phyloP scores from a whole-genome alignment of 257 asterid species.

The Nemophila menziesii region DNA sequence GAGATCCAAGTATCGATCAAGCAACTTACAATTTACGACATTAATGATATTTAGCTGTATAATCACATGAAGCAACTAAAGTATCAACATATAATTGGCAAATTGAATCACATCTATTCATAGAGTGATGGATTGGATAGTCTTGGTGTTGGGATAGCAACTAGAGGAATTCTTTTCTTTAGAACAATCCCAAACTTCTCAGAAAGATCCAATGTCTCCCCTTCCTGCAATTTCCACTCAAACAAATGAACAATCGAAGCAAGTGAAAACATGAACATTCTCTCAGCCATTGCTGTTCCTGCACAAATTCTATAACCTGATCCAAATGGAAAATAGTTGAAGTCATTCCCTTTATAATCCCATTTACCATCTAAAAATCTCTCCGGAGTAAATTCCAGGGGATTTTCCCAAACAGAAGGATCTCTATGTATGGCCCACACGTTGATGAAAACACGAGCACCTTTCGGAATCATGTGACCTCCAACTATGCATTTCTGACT shows the following conservation, averaged over 20 bases:
- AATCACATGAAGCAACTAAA: too few species aligned
- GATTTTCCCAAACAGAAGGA: constrained; percentile 32
- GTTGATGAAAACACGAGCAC: constrained; percentile 17
- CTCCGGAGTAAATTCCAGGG: constrained; percentile 29
- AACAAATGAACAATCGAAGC: constrained; percentile 33
- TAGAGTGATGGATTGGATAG: constrained; percentile 1
- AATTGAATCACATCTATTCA: too few species aligned
- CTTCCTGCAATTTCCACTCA: constrained; percentile 27
- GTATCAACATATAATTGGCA: too few species aligned
- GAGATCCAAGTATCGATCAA: too few species aligned
- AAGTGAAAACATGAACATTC: constrained; percentile 18
- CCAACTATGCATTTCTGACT: constrained; percentile 12
- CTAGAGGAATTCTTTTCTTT: constrained; percentile 18
- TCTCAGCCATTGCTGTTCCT: constrained; percentile 30
- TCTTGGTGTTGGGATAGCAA: constrained; percentile 22
- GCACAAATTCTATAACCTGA: constrained; percentile 38
- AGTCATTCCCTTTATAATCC: constrained; percentile 25
- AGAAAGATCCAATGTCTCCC: constrained; percentile 15
- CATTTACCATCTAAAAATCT: constrained; percentile 22
- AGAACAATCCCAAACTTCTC: constrained; percentile 27
- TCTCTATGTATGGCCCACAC: constrained; percentile 25
- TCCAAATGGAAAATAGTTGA: constrained; percentile 31
- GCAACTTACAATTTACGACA: too few species aligned
- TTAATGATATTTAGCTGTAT: too few species aligned
- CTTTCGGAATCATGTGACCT: constrained; percentile 30